Evolutionary conservation across 495 filamentous ascomycete species (phyloP).

Genomic region (Penicillium lividum): DNA sequence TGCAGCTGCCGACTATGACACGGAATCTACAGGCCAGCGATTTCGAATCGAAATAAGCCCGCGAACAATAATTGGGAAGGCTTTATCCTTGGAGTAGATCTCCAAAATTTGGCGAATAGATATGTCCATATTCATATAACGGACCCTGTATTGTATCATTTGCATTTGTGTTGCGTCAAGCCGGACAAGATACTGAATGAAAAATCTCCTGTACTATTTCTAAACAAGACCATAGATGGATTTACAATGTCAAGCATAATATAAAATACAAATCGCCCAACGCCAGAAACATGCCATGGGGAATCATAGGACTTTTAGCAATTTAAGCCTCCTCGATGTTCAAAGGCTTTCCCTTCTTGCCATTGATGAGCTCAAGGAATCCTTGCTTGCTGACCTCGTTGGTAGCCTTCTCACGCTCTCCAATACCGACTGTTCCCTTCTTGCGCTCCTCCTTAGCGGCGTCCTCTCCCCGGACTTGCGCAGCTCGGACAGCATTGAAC

Average conservation of each 20-base stretch:
- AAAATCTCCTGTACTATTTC: conserved; percentile 33
- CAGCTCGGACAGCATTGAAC: conserved; percentile 91
- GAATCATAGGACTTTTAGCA: conserved; percentile 22
- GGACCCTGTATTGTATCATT: conserved; percentile 30
- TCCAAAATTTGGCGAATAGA: conserved; percentile 4
- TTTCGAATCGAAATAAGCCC: conserved; percentile 56
- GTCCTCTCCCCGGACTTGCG: conserved; percentile 80
- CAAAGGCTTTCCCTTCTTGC: conserved; percentile 53
- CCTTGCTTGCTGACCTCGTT: conserved; percentile 96
- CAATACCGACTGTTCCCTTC: conserved; percentile 73
- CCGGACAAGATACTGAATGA: conserved; percentile 25
- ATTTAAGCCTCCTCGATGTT: conserved; percentile 52
- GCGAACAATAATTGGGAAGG: not conserved
- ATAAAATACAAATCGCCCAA: conserved; percentile 31
- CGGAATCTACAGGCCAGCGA: conserved; percentile 95
- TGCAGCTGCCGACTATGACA: conserved; percentile 88
- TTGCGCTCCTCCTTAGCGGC: conserved; percentile 66
- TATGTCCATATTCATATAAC: conserved; percentile 12
- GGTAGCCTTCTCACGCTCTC: conserved; percentile 74
- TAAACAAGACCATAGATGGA: conserved; percentile 13
- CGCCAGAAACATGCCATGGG: conserved; percentile 43
- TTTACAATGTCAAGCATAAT: conserved; percentile 23
- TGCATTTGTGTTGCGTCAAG: conserved; percentile 19
- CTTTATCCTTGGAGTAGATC: conserved; percentile 7
- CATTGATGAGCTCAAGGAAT: conserved; percentile 84